Conservation (phyloP, 768 basidiomycete genomes). For the Amylocystis lapponica region DNA sequence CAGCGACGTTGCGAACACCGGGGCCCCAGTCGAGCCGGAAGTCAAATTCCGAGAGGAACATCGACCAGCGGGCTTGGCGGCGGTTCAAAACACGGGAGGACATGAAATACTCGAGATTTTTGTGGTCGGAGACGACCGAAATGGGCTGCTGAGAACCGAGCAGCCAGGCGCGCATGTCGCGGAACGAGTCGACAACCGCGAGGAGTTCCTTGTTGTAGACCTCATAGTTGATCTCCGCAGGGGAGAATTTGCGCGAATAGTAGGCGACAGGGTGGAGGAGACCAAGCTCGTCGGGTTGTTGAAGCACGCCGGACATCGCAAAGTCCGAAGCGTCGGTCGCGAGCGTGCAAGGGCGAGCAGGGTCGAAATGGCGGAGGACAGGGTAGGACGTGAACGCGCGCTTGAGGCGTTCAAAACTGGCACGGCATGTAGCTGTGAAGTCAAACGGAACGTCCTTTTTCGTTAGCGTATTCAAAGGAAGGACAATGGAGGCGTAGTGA, state of each 20-base stretch:
- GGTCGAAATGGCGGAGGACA: constrained; percentile 16
- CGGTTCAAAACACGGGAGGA: constrained; percentile 25
- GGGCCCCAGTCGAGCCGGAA: constrained; percentile 28
- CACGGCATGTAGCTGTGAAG: constrained; percentile 11
- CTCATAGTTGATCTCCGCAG: constrained; percentile 40
- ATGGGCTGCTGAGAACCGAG: constrained; percentile 11
- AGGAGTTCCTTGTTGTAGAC: constrained; percentile 48
- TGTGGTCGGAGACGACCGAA: constrained; percentile 28
- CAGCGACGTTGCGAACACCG: constrained; percentile 17
- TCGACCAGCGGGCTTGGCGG: constrained; percentile 33
- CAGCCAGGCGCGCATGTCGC: constrained; percentile 20
- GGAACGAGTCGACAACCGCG: constrained; percentile 33
- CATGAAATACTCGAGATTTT: constrained; percentile 34
- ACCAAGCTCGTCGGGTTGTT: constrained; percentile 9
- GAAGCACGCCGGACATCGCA: constrained; percentile 14
- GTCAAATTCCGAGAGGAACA: constrained; percentile 26
- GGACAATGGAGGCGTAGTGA: constrained; percentile 28
- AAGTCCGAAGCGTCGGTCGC: constrained; percentile 20
- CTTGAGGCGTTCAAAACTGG: constrained; percentile 27
- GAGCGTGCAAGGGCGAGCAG: constrained; percentile 9
- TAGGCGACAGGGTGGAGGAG: constrained; percentile 27
- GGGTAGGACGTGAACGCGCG: constrained; percentile 14
- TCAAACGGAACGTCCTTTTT: constrained; percentile 18
- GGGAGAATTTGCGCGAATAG: constrained; percentile 21
- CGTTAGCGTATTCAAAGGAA: constrained; percentile 25